These are phyloP conservation scores for Xylariaceae sp. DNA, from an alignment of 2,329 filamentous ascomycete species.

Conservation along the genomic window DNA sequence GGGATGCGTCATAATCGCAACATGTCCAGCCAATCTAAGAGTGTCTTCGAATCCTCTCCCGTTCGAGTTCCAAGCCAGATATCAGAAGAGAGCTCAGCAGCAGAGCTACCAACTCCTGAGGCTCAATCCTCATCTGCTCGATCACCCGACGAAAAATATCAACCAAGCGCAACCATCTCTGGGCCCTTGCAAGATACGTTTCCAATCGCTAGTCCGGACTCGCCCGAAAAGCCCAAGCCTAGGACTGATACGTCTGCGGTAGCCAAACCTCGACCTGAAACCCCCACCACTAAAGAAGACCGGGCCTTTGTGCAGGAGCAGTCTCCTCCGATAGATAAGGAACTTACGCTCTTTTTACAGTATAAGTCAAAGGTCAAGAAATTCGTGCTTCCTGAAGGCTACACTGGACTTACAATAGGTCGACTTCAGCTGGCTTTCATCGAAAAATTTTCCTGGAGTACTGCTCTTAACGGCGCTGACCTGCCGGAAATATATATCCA, in stretches of 20 bases:
- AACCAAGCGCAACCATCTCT: constrained; percentile 55
- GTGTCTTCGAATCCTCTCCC: constrained; percentile 53
- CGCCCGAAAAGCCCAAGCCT: constrained; percentile 26
- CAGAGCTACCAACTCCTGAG: constrained; percentile 26
- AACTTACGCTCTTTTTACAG: constrained; percentile 89
- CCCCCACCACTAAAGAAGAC: constrained; percentile 45
- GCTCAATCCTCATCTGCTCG: constrained; percentile 47
- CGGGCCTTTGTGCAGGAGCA: constrained; percentile 56
- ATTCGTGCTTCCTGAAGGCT: constrained; percentile 81
- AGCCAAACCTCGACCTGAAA: constrained; percentile 27
- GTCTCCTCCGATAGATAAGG: constrained; percentile 73
- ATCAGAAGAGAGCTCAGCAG: constrained; percentile 52
- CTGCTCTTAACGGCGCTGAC: constrained; percentile 87
- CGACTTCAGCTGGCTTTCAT: constrained; percentile 93
- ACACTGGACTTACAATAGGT: constrained; percentile 78
- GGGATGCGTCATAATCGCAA: constrained; percentile 47
- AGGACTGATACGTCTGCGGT: constrained; percentile 17
- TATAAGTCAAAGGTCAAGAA: constrained; percentile 98
- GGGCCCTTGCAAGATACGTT: constrained; percentile 52
- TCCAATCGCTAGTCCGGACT: constrained; percentile 33
- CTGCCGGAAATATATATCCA: constrained; percentile 97
- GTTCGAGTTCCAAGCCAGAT: constrained; percentile 57
- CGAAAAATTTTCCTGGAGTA: constrained; percentile 99
- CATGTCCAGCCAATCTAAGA: constrained; percentile 42
- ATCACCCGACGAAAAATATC: constrained; percentile 64